A percentile compares a stretch with the other conserved stretches of the same genome.
These are phyloP conservation scores for Candida ortonii DNA, from an alignment of 805 yeast genomes.

Conservation along the genomic window DNA sequence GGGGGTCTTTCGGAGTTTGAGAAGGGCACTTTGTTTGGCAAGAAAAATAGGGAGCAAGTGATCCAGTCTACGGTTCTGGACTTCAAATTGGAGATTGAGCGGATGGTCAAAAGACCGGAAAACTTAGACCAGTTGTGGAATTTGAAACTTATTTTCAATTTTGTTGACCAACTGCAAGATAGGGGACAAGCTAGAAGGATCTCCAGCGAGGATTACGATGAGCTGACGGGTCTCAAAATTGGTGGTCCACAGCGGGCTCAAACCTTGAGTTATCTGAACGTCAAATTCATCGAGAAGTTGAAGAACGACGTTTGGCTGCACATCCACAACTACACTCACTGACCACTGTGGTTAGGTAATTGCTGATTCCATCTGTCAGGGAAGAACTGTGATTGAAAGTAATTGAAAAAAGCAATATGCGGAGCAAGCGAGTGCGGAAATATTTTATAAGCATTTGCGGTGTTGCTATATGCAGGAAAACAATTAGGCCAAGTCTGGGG, in stretches of 20 bases:
- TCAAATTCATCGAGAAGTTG: conserved; percentile 51
- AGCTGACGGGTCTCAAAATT: not conserved
- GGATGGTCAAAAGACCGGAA: conserved; percentile 40
- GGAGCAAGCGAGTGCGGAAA: no score
- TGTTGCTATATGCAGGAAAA: no score
- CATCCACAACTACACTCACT: no score
- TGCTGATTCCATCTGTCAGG: no score
- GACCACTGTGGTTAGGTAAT: no score
- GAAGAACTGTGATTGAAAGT: no score
- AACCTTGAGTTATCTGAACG: conserved; percentile 40
- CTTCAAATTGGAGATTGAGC: conserved; percentile 49
- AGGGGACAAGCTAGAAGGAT: not conserved
- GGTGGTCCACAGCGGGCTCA: conserved; percentile 20
- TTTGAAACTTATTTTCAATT: conserved; percentile 58
- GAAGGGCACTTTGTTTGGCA: conserved; percentile 12
- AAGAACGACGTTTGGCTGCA: conserved; percentile 38
- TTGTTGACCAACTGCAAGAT: conserved; percentile 40
- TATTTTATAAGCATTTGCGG: no score
- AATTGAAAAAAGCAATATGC: no score
- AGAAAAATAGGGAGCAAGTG: conserved; percentile 15
- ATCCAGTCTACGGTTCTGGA: conserved; percentile 49
- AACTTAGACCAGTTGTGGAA: conserved; percentile 61
- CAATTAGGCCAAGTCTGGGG: no score
- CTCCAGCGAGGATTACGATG: conserved; percentile 9
- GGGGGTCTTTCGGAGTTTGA: conserved; percentile 24